Evolutionary conservation across 805 yeast genomes (phyloP).

Genomic region (Schwanniomyces sp.): DNA sequence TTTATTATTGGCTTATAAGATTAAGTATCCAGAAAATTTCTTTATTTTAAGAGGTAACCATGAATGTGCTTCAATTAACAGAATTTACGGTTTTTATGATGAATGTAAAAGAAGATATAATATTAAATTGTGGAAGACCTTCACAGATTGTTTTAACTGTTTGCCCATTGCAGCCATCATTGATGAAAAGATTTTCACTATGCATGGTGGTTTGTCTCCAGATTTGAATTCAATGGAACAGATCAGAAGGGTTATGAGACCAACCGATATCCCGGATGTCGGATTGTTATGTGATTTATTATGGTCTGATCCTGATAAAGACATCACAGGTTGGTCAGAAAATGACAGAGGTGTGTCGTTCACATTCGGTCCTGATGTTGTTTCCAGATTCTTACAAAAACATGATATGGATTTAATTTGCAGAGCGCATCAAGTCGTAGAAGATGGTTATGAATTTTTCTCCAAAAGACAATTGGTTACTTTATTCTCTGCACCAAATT

Average conservation of each 20-base stretch:
- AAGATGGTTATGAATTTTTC: conserved; percentile 97
- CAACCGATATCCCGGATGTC: conserved; percentile 98
- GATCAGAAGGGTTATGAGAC: conserved; percentile 98
- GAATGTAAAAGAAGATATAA: conserved; percentile 98
- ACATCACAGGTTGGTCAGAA: conserved; percentile 98
- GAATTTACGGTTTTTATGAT: conserved; percentile 97
- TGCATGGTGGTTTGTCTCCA: conserved; percentile 99
- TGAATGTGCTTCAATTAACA: conserved; percentile 96
- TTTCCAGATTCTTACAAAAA: conserved; percentile 90
- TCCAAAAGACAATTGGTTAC: conserved; percentile 95
- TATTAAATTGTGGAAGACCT: conserved; percentile 97
- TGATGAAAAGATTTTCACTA: conserved; percentile 96
- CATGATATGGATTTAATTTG: conserved; percentile 98
- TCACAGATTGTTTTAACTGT: conserved; percentile 97
- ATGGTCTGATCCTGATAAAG: conserved; percentile 99
- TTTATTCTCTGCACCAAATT: conserved; percentile 93
- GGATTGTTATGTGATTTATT: conserved; percentile 93
- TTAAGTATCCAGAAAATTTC: conserved; percentile 97
- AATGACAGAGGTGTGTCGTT: conserved; percentile 98
- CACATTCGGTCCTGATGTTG: conserved; percentile 99
- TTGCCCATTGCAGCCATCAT: conserved; percentile 97
- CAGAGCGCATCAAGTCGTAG: conserved; percentile 98
- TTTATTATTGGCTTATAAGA: conserved; percentile 89
- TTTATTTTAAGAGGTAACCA: conserved; percentile 97
- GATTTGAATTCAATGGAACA: conserved; percentile 98